Conservation (phyloP, 2,329 filamentous ascomycete species). For the Aspergillus viridinutans region DNA sequence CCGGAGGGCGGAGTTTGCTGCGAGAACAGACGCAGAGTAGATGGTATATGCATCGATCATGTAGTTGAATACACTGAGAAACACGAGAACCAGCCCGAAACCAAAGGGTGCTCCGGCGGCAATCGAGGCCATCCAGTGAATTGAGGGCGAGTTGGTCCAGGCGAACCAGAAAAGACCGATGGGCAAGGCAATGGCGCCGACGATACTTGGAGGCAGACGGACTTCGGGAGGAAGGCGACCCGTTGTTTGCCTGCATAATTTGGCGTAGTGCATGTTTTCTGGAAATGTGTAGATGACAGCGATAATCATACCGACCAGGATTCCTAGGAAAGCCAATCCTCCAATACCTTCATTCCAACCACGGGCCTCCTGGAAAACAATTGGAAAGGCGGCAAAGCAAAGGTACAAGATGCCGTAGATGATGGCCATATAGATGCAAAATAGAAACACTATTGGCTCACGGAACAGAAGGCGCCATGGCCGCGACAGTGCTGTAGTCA, state of each 20-base stretch:
- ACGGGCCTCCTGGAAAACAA: conserved; percentile 50
- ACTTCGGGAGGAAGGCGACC: conserved; percentile 50
- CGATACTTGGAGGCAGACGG: conserved; percentile 47
- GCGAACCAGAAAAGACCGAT: conserved; percentile 57
- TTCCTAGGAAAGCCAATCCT: background rate
- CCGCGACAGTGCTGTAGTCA: conserved; percentile 42
- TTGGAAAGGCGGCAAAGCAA: conserved; percentile 47
- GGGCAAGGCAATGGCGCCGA: conserved; percentile 49
- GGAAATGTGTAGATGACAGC: background rate
- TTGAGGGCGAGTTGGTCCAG: conserved; percentile 50
- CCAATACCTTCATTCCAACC: conserved; percentile 10
- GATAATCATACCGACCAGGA: background rate
- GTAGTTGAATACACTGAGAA: conserved; percentile 39
- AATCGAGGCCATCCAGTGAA: conserved; percentile 37
- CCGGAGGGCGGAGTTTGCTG: conserved; percentile 42
- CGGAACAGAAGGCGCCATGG: conserved; percentile 45
- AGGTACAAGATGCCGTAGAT: conserved; percentile 36
- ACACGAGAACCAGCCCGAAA: conserved; percentile 39
- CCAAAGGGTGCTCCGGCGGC: conserved; percentile 36
- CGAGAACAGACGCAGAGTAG: conserved; percentile 37
- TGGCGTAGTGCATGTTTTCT: conserved; percentile 33
- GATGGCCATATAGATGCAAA: conserved; percentile 31
- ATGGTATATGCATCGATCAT: conserved; percentile 41
- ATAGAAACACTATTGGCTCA: conserved; percentile 36
- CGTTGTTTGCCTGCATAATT: conserved; percentile 18